Base-by-base conservation (phyloP, 352 stramenopile genomes). In the Pythium dissimile region DNA sequence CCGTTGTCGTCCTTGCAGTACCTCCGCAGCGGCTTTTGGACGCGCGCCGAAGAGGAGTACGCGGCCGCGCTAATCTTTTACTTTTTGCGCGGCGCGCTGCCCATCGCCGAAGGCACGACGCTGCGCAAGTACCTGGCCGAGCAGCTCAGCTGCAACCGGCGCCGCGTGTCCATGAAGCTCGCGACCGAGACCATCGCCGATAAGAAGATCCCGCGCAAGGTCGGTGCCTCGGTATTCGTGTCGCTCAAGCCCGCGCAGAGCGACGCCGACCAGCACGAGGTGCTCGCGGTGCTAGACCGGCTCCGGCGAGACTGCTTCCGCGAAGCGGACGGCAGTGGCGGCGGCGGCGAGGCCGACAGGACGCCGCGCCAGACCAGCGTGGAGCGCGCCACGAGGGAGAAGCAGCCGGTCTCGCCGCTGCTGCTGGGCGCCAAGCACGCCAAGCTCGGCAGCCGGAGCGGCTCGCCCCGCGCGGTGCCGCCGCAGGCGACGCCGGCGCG, bases 121-220 rank as follows among this genome's bases (percentile, higher is more conserved):
- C 75, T 90, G 26, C 78, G 77, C 50, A 86, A 83, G 57, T 90
- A 84, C 56, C 45, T 90, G 12, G 80, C 80, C 12, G 77, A 88
- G 31, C 69, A 84, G 54, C 64, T 90, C 18, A 65, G 68, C 59
- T 90, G 80, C 69, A 84, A 84, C 47, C 72, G 73, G 28, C 72
- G 75, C 20, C 73, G 80, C 20, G 73, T 90, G 18, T 85, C 75
- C 28, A 90, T 86, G 71, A 90, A 90, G 53, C 64, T 90, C 34
- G 77, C 72, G 34, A 87, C 81, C n/a, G 77, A 80, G 60, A 65
- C 69, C 3, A 75, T 91, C 42, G 78, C 72, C 16, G 65, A 71
- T 28, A 71, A 72, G 43, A 78, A 79, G 62, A 83, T 91, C 54
- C 78, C 78, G 13, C 75, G 64, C 28, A 89, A 88, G 45, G 71